These are phyloP conservation scores for Dictyostelium purpureum DNA, from an alignment of 78 protist genomes.

Conservation along the genomic window DNA sequence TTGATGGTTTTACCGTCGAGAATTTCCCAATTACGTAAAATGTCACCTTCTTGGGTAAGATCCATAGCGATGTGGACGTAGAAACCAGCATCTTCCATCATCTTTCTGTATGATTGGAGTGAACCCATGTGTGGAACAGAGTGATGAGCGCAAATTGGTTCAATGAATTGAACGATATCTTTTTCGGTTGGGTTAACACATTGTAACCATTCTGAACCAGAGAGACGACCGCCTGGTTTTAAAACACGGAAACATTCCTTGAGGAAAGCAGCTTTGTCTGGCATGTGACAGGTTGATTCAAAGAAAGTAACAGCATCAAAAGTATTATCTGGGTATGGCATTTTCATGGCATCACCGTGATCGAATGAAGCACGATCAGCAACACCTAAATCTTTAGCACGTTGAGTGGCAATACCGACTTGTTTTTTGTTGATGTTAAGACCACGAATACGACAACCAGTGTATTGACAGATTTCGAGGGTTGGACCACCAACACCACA, in stretches of 20 bases:
- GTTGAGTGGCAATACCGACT: conserved; percentile 58
- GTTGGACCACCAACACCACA: conserved; percentile 83
- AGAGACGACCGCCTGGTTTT: conserved; percentile 79
- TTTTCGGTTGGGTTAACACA: conserved; percentile 74
- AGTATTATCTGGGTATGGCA: conserved; percentile 75
- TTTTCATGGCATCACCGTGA: conserved; percentile 79
- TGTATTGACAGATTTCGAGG: conserved; percentile 62
- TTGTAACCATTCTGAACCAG: conserved; percentile 75
- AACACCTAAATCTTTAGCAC: conserved; percentile 63
- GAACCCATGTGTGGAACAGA: conserved; percentile 74
- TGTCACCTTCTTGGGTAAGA: conserved; percentile 60
- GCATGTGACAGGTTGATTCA: conserved; percentile 73
- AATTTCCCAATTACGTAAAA: conserved; percentile 69
- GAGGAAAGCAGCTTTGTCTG: conserved; percentile 50
- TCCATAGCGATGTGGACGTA: conserved; percentile 75
- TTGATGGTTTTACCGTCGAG: conserved; percentile 59
- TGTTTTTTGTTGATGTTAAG: conserved; percentile 73
- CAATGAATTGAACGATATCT: conserved; percentile 75
- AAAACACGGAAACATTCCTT: conserved; percentile 71
- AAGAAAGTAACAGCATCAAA: conserved; percentile 68
- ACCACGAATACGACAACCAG: conserved; percentile 69
- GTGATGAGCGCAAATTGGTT: conserved; percentile 78
- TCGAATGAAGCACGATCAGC: conserved; percentile 55
- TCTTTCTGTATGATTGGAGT: conserved; percentile 29
- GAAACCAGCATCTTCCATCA: conserved; percentile 73